Evolutionary conservation across 1,139 yeast genomes (phyloP), one percentile per base, ranked within the genome.

Genomic region (Torulaspora pretoriensis): DNA sequence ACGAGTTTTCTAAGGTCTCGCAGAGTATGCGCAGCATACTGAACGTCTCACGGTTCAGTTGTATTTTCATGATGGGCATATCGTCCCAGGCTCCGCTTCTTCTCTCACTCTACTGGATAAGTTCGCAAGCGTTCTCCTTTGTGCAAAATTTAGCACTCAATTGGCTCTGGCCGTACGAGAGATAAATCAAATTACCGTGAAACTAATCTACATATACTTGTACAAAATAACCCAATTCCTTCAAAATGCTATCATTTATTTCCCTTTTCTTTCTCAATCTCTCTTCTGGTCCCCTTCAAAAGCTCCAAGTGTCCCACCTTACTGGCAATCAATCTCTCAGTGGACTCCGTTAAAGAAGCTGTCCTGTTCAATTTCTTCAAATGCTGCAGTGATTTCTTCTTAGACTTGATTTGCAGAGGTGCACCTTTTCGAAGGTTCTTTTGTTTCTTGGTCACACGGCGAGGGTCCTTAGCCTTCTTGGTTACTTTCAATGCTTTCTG

Each of bases 261-360:
- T 28, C 54, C 67, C 58, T 72, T 68, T 42, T 60, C 67, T 64
- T 75, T 83, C 61, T 85, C 95, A 12, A 86, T 55, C 60, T 85
- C 80, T 67, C 95, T 78, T 71, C 97, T 81, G n/a, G 94, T 82
- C 10, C 97, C 98, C 65, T 86, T 88, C 53, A 92, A 71, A 41
- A 92, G 65, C 68, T 92, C 98, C 59, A 92, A 74, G 67, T 92
- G 97, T n/a, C 98, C 98, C 3, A 90, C 97, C 65, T 92, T 78
- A 44, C 94, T 75, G 2, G 97, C 83, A 55, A 90, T 80, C 52
- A 88, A 73, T 68, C 80, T 87, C 67, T 92, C 98, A 1, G 97
- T 90, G 14, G 81, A 74, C 2, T 75, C 68, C 45, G 84, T 77
- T 54, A 86, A 74, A 19, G 87, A 83, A 23, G 66, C 61, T 3